Evolutionary conservation across 495 filamentous ascomycete genomes (phyloP).

Genomic region (Aspergillus olivimuriae): DNA sequence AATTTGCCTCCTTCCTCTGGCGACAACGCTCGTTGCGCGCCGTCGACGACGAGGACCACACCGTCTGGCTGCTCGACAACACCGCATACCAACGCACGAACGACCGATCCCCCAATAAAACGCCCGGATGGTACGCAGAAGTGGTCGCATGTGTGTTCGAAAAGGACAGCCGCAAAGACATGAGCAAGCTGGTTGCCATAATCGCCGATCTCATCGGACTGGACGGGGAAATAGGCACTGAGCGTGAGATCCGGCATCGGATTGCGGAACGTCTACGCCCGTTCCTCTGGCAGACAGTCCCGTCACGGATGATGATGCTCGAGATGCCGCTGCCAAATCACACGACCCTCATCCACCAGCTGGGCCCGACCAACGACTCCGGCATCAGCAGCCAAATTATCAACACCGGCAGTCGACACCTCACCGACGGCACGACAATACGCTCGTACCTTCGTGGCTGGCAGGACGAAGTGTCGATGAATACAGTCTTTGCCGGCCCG

Average conservation of each 20-base stretch:
- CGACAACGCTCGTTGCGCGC: conserved; percentile 24
- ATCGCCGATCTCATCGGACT: conserved; percentile 69
- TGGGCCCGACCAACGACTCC: conserved; percentile 64
- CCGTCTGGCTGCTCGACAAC: conserved; percentile 88
- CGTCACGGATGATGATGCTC: conserved; percentile 56
- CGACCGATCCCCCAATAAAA: conserved; percentile 16
- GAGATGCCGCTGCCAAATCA: conserved; percentile 42
- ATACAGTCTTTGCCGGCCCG: conserved; percentile 65
- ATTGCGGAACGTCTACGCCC: conserved; percentile 68
- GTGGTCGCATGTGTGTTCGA: conserved; percentile 77
- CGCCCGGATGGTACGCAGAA: conserved; percentile 64
- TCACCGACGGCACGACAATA: conserved; percentile 24
- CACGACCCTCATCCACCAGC: conserved; percentile 36
- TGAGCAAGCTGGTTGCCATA: conserved; percentile 59
- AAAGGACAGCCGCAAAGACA: conserved; percentile 55
- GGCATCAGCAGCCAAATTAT: conserved; percentile 62
- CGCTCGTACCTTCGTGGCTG: conserved; percentile 30
- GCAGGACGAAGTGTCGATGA: conserved; percentile 46
- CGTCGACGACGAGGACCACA: conserved; percentile 48
- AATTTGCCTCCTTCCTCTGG: conserved; percentile 23
- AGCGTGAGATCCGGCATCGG: conserved; percentile 50
- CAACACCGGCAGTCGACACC: conserved; percentile 24
- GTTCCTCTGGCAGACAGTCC: conserved; percentile 69
- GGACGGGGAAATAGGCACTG: conserved; percentile 49
- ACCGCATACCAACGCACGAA: conserved; percentile 59